Evolutionary conservation across 2,329 filamentous ascomycete species (phyloP).

Genomic region (Phialocephala sp.): DNA sequence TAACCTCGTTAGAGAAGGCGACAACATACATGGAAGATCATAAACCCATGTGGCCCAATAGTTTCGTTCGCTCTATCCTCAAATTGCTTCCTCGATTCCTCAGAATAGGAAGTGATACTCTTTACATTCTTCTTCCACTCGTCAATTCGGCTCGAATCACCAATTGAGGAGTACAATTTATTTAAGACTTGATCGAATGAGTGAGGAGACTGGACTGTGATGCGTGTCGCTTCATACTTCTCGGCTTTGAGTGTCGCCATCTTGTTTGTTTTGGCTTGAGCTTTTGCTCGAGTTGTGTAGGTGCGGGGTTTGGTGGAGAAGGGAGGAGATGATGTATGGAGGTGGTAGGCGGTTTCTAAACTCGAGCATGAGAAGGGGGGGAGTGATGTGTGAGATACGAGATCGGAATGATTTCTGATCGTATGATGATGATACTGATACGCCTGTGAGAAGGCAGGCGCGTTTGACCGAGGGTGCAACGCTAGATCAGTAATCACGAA

Average conservation of each 20-base stretch:
- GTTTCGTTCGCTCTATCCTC: constrained; percentile 9
- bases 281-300: neutral
- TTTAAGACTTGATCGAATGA: constrained; percentile 24
- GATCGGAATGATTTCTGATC: neutral
- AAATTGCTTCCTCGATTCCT: constrained; percentile 19
- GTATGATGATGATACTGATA: neutral
- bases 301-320: neutral
- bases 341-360: neutral
- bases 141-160: constrained; percentile 5
- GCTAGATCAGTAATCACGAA: constrained; percentile 1
- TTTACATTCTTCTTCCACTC: constrained; percentile 17
- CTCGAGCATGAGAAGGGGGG: too few relatives aligned
- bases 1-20: neutral
- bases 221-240: constrained; percentile 9
- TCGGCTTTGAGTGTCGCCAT: constrained; percentile 1
- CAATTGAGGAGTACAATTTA: constrained; percentile 32
- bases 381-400: neutral
- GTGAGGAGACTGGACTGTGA: constrained; percentile 21
- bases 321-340: neutral
- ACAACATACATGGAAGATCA: constrained; percentile 33
- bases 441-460: neutral
- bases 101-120: constrained; percentile 1
- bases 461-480: neutral
- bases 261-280: neutral
- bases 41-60: constrained; percentile 33